Evolutionary conservation across 2,329 filamentous ascomycete genomes (phyloP).

Genomic region (Alternaria dauci): DNA sequence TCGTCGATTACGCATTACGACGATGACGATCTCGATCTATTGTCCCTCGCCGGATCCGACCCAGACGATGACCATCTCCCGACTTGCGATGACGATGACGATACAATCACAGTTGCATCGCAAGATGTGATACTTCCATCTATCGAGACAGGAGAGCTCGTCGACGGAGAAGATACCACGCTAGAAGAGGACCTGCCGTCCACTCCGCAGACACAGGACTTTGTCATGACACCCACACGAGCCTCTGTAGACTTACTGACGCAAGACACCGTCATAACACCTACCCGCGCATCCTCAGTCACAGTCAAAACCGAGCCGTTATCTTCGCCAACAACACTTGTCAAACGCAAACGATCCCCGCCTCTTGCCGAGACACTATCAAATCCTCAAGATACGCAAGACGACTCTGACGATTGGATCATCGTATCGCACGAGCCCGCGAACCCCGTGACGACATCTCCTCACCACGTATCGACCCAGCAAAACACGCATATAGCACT

Average conservation of each 20-base stretch:
- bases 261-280: conserved; percentile 2
- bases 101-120: conserved; percentile 5
- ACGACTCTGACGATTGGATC: neutral
- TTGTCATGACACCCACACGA: conserved; percentile 4
- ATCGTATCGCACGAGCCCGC: rapidly evolving
- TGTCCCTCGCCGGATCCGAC: conserved; percentile 35
- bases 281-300: neutral
- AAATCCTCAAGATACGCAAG: neutral
- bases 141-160: conserved; percentile 28
- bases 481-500: neutral
- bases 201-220: conserved; percentile 9
- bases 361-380: neutral
- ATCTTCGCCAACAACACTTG: conserved; percentile 7
- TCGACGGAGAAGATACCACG: conserved; percentile 27
- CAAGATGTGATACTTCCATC: conserved; percentile 36
- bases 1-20: conserved; percentile 34
- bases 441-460: neutral
- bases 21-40: conserved; percentile 38
- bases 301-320: conserved; percentile 17
- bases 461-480: neutral
- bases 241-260: neutral
- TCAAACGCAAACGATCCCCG: neutral
- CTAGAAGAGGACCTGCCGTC: conserved; percentile 21
- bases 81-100: conserved; percentile 8
- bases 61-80: conserved; percentile 13